A percentile compares a stretch with the other conserved stretches of the same genome.
Evolutionary conservation across 1,139 yeast species (phyloP).

Genomic region (Meyerozyma carpophila): DNA sequence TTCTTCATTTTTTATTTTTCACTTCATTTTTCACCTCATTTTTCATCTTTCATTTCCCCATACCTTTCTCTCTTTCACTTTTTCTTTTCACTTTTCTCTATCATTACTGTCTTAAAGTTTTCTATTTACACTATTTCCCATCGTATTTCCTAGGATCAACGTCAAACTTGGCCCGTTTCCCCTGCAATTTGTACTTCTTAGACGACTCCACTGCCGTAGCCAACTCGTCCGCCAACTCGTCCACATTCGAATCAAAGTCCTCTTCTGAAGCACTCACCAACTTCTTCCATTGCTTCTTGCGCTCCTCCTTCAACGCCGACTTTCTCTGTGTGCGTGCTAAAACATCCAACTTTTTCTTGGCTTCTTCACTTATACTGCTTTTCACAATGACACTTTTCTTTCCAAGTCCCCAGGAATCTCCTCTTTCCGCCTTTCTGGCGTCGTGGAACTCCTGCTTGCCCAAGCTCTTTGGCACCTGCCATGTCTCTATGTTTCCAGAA

Average conservation of each 20-base stretch:
- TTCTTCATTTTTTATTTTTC: no score
- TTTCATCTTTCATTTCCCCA: no score
- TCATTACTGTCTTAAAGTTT: background rate
- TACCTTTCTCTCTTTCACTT: no score
- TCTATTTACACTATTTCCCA: conserved; percentile 11
- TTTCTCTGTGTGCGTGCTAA: conserved; percentile 38
- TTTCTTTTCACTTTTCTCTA: no score
- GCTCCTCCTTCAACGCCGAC: conserved; percentile 37
- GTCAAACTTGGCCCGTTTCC: conserved; percentile 27
- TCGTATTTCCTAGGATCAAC: conserved; percentile 14
- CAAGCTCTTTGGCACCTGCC: conserved; percentile 81
- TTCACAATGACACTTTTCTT: conserved; percentile 56
- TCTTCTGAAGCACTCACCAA: conserved; percentile 24
- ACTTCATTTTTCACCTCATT: no score
- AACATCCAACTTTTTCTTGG: conserved; percentile 29
- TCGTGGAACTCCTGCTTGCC: conserved; percentile 80
- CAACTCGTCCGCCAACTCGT: conserved; percentile 28
- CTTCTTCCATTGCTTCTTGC: conserved; percentile 39
- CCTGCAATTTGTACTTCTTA: conserved; percentile 28
- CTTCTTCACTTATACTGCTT: conserved; percentile 25
- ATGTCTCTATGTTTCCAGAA: conserved; percentile 72
- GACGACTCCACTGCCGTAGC: conserved; percentile 32
- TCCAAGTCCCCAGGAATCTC: conserved; percentile 88
- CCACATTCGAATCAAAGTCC: conserved; percentile 31
- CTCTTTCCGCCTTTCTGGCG: conserved; percentile 76